Conservation (phyloP, 176 grass and related monocot species). For the Rhipidocladum racemiflorum region DNA sequence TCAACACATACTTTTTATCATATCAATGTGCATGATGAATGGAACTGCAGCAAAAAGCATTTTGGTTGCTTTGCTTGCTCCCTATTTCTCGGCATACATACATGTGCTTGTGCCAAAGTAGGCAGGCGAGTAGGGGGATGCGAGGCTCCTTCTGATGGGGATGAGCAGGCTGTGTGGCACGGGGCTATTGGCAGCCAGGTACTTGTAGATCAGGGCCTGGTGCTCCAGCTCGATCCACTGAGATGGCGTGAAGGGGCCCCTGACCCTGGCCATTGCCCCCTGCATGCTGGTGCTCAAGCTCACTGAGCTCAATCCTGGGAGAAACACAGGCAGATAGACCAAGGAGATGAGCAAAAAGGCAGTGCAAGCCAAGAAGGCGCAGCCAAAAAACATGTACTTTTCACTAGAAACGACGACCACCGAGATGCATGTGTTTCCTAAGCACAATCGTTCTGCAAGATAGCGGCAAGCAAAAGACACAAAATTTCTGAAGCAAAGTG, state of each 20-base stretch:
- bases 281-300: conserved; percentile 67
- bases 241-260: conserved; percentile 85
- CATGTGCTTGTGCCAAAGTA: conserved; percentile 72
- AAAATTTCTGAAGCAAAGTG: conserved; percentile 26
- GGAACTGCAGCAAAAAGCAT: conserved; percentile 29
- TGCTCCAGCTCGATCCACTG: conserved; percentile 98
- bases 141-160: conserved; percentile 74
- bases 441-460: conserved; percentile 16
- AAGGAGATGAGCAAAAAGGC: conserved; percentile 31
- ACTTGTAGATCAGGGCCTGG: conserved; percentile 95
- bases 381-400: conserved; percentile 36
- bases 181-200: conserved; percentile 72
- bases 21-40: conserved; percentile 31
- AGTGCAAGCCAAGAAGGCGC: conserved; percentile 24
- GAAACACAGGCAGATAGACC: conserved; percentile 6
- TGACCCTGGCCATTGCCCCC: conserved; percentile 64
- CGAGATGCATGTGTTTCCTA: conserved; percentile 37
- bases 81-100: conserved; percentile 59
- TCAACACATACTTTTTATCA: conserved; percentile 36
- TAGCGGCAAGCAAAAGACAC: conserved; percentile 32
- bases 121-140: conserved; percentile 61
- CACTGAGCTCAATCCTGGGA: conserved; percentile 48
- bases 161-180: conserved; percentile 70
- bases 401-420: conserved; percentile 12
- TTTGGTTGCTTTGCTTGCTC: conserved; percentile 15